Percentiles rank a stretch among this genome's conserved stretches.
phyloP scores from a whole-genome alignment of 805 yeast genomes.

The Yarrowia bubula region DNA sequence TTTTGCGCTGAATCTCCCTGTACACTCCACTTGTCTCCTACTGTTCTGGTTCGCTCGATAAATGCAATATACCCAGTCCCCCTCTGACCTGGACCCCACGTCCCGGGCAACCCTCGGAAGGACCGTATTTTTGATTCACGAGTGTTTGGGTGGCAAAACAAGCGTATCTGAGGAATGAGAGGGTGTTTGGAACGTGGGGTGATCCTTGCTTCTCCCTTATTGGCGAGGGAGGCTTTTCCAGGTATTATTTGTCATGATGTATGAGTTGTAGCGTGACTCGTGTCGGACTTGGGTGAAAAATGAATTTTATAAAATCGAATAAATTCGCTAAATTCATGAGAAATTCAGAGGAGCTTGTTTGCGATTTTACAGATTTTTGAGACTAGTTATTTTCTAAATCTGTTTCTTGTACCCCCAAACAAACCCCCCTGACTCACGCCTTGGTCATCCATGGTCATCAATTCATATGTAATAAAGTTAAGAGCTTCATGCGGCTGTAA shows the following conservation, averaged over 20 bases:
- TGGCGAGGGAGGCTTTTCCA: not conserved
- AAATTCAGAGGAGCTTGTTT: not conserved
- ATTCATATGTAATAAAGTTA: not conserved
- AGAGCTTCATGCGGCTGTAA: not conserved
- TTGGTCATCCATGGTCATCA: no score
- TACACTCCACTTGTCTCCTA: no score
- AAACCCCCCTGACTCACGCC: no score
- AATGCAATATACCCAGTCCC: not conserved
- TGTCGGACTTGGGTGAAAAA: not conserved
- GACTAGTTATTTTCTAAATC: not conserved
- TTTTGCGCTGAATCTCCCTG: not conserved
- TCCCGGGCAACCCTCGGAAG: constrained; percentile 14
- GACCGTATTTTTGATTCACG: not conserved
- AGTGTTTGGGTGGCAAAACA: not conserved
- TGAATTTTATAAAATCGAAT: not conserved
- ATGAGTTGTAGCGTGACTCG: no score
- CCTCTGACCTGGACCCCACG: constrained; percentile 3
- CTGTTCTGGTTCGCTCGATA: not conserved
- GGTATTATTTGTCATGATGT: not conserved
- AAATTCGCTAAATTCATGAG: not conserved
- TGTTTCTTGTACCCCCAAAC: not conserved
- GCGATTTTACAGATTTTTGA: not conserved
- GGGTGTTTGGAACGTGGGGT: not conserved
- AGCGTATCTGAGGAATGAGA: not conserved
- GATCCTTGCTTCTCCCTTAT: not conserved